phyloP scores from a whole-genome alignment of 1,284 basidiomycete genomes.

The Apiotrichum gamsii region DNA sequence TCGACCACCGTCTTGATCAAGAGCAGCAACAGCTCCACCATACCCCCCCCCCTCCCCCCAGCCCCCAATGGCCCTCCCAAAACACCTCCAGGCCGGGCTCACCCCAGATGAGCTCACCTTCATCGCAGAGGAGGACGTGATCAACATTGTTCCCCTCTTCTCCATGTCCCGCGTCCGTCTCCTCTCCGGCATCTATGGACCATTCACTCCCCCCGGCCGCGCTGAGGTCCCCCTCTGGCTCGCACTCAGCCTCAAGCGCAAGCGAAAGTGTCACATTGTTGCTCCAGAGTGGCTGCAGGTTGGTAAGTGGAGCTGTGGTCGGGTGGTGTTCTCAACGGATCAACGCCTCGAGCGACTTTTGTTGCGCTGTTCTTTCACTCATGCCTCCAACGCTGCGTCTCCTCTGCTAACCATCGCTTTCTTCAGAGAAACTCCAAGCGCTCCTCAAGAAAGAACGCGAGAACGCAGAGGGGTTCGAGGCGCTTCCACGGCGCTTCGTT shows the following conservation, averaged over 20 bases:
- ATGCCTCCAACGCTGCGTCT: neutral
- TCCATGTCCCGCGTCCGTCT: constrained; percentile 81
- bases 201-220: constrained; percentile 78
- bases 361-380: neutral
- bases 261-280: constrained; percentile 87
- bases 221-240: constrained; percentile 87
- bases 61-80: constrained; percentile 49
- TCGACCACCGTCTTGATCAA: too few species aligned
- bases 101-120: constrained; percentile 69
- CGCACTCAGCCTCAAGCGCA: constrained; percentile 83
- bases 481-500: constrained; percentile 75
- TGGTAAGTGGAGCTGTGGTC: constrained; percentile 57
- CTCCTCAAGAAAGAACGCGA: constrained; percentile 62
- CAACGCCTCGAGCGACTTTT: neutral
- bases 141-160: constrained; percentile 77
- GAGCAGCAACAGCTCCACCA: constrained; percentile 17
- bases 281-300: constrained; percentile 81
- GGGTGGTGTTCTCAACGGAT: neutral
- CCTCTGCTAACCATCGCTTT: neutral
- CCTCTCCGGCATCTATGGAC: constrained; percentile 86
- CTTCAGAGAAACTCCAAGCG: constrained; percentile 68
- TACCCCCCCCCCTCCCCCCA: neutral
- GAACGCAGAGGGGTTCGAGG: constrained; percentile 62
- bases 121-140: constrained; percentile 69
- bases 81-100: constrained; percentile 40